Evolutionary conservation across 352 stramenopile genomes (phyloP).

Genomic region (Blastocystis sp.): DNA sequence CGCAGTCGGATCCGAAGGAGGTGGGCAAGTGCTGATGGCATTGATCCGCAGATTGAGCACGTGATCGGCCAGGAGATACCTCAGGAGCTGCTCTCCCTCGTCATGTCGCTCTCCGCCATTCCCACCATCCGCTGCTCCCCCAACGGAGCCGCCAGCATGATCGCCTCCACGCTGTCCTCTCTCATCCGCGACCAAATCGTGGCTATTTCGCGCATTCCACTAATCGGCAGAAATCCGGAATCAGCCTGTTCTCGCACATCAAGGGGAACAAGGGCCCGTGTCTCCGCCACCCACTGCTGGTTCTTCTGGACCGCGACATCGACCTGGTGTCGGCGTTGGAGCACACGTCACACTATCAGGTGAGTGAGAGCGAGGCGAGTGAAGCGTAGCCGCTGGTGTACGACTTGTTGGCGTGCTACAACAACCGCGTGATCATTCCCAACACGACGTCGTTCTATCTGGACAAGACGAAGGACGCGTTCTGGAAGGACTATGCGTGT

Average conservation of each 20-base stretch:
- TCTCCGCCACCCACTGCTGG: conserved; percentile 85
- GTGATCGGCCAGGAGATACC: conserved; percentile 77
- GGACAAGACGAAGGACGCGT: conserved; percentile 66
- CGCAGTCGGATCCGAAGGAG: conserved; percentile 82
- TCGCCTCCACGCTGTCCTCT: conserved; percentile 78
- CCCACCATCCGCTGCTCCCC: conserved; percentile 92
- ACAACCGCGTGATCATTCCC: conserved; percentile 88
- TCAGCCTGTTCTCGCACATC: conserved; percentile 58
- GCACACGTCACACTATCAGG: conserved; percentile 83
- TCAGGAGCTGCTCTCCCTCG: conserved; percentile 88
- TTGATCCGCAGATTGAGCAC: conserved; percentile 38
- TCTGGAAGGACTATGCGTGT: conserved; percentile 73
- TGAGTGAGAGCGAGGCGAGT: background rate
- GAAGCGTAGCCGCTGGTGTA: conserved; percentile 88
- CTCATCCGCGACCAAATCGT: conserved; percentile 70
- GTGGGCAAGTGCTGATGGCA: background rate
- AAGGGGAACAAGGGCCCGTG: conserved; percentile 50
- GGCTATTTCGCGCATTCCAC: too few species aligned
- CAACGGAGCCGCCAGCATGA: conserved; percentile 92
- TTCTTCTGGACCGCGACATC: conserved; percentile 95
- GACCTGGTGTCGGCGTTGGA: conserved; percentile 93
- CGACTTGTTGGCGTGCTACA: conserved; percentile 91
- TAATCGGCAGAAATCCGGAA: conserved; percentile 46
- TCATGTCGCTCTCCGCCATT: conserved; percentile 88
- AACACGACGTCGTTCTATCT: conserved; percentile 69